Evolutionary conservation across 192 early-diverging fungal genomes (phyloP).

Genomic region (Gaertneriomyces semiglobifer): DNA sequence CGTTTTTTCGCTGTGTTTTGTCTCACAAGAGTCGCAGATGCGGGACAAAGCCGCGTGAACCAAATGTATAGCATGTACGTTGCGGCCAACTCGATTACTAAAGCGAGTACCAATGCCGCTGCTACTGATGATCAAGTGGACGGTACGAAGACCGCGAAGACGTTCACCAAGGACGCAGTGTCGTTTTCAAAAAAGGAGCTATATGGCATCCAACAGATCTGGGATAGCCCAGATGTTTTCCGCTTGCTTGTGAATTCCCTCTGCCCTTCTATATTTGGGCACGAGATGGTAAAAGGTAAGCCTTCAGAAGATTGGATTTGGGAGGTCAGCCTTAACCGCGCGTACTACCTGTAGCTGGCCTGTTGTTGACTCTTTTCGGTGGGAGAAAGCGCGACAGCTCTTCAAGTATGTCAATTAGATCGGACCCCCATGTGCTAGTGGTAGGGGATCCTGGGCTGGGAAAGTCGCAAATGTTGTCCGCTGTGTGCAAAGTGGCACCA

Average conservation of each 20-base stretch:
- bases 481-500: conserved; percentile 72
- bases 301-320: conserved; percentile 8
- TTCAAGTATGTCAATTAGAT: conserved; percentile 53
- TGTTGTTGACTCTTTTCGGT: conserved; percentile 75
- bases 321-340: background rate
- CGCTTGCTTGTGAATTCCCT: conserved; percentile 74
- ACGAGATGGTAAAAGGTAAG: conserved; percentile 71
- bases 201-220: conserved; percentile 65
- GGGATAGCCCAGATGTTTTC: conserved; percentile 58
- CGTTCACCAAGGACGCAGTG: conserved; percentile 60
- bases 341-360: conserved; percentile 49
- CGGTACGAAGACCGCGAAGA: conserved; percentile 33
- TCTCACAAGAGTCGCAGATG: conserved; percentile 16
- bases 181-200: conserved; percentile 70
- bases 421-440: conserved; percentile 70
- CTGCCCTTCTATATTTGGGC: conserved; percentile 77
- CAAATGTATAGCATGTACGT: conserved; percentile 71
- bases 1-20: background rate
- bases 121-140: conserved; percentile 15
- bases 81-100: conserved; percentile 63
- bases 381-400: conserved; percentile 45
- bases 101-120: conserved; percentile 42
- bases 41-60: conserved; percentile 48
- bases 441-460: conserved; percentile 81
- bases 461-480: conserved; percentile 75